A percentile compares a stretch with the other conserved stretches of the same genome.
These are phyloP conservation scores for Aquanectria penicillioides DNA, from an alignment of 2,329 filamentous ascomycete genomes.

Conservation along the genomic window DNA sequence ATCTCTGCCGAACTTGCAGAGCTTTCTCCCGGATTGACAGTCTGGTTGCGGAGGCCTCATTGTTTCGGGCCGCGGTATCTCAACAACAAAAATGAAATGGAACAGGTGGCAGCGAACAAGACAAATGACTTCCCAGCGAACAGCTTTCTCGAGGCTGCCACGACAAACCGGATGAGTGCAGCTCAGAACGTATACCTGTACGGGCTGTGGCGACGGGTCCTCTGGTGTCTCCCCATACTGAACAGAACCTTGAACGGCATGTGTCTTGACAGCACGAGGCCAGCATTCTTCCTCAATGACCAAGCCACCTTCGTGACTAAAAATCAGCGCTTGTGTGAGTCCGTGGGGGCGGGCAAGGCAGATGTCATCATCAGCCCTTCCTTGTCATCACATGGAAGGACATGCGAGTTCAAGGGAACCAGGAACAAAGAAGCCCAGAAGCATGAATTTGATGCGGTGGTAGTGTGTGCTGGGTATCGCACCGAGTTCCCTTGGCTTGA, in stretches of 20 bases:
- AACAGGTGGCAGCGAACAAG: neutral
- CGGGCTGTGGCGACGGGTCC: neutral
- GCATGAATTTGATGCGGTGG: neutral
- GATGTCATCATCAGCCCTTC: neutral
- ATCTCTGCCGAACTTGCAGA: neutral
- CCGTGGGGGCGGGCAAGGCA: neutral
- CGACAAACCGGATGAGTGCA: neutral
- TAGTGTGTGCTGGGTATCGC: neutral
- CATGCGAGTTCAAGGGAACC: neutral
- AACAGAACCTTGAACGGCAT: neutral
- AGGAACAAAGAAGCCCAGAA: neutral
- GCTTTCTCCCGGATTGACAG: neutral
- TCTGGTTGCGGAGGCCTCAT: neutral
- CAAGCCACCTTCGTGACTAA: neutral
- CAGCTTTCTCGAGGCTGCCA: neutral
- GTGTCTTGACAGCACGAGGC: neutral
- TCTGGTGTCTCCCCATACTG: neutral
- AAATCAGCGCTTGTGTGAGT: neutral
- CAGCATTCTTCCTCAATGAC: neutral
- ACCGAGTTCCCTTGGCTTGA: neutral
- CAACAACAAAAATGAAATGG: neutral
- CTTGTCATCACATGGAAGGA: neutral
- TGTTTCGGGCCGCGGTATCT: neutral
- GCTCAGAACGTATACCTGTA: neutral
- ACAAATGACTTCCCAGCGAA: neutral